These are phyloP conservation scores for Tremellales sp. DNA, from an alignment of 1,284 basidiomycete genomes.

Conservation along the genomic window DNA sequence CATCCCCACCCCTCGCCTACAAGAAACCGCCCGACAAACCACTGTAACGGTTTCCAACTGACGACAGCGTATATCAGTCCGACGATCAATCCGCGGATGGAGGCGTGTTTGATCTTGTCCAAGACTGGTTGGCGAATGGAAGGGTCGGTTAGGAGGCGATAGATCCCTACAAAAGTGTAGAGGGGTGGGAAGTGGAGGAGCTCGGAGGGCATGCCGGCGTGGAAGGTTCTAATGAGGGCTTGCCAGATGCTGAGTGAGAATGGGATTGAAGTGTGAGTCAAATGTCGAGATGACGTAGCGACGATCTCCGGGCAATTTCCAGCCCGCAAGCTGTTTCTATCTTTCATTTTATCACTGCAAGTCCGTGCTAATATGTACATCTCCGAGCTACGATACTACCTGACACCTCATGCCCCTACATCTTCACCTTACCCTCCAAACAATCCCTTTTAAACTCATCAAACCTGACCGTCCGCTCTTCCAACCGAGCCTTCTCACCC, in stretches of 20 bases:
- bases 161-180: constrained; percentile 43
- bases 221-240: too few relatives aligned
- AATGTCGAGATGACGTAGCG: too few relatives aligned
- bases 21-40: constrained; percentile 41
- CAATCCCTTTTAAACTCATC: constrained; percentile 28
- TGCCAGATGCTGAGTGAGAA: too few relatives aligned
- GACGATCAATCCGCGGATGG: constrained; percentile 38
- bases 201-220: constrained; percentile 42
- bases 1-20: constrained; percentile 18
- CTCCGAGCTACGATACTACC: too few relatives aligned
- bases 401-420: too few relatives aligned
- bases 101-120: constrained; percentile 47
- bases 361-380: too few relatives aligned
- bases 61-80: constrained; percentile 34
- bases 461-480: constrained; percentile 62
- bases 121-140: constrained; percentile 39
- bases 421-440: neutral
- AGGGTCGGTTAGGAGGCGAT: constrained; percentile 43
- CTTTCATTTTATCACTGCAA: too few relatives aligned
- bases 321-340: too few relatives aligned
- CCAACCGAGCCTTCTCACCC: constrained; percentile 66
- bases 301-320: too few relatives aligned
- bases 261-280: too few relatives aligned
- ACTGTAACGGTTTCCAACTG: constrained; percentile 38
- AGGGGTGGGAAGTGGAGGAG: constrained; percentile 43